Evolutionary conservation across 176 grass and related monocot species (phyloP), one percentile per base, ranked within the genome.

Genomic region (Musa schizocarpa): DNA sequence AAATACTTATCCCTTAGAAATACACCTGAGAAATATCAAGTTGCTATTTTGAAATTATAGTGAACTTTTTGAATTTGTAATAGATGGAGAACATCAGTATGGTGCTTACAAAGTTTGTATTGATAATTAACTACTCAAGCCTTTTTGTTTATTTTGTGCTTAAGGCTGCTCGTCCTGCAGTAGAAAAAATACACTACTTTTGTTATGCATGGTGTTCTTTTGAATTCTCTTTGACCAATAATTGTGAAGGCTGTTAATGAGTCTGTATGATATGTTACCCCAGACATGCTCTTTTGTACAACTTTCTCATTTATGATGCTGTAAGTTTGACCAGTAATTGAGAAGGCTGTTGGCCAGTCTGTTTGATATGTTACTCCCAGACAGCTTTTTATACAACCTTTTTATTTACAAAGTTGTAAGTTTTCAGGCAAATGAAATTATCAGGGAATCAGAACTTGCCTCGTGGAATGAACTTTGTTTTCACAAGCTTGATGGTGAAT

Each of bases 401-500:
- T 49, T 72, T 72, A 52, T 13, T 72, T 65, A 12, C 12, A 23
- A 65, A 78, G 53, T 50, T 81, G 82, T 64, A 85, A 83, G 72
- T 85, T 88, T 91, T 84, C 88, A 98, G 94, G 94, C 84, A 78
- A 89, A 87, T 81, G 88, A 93, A 73, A 86, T 98, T 64, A 43
- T 72, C 55, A 84, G 82, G 86, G 80, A 81, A 75, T 84, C 80
- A 34, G 74, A 89, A 74, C 63, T 26, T 83, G 56, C 56, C 77
- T 76, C 78, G 83, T 81, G 81, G 34, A 81, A 81, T 68, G 77
- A 82, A 56, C 72, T 84, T 72, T 56, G 52, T 79, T 85, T 81
- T 55, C 83, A 51, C 73, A 77, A 85, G 63, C 83, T 79, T 80
- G 69, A 89, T 68, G 74, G 74, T 78, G 81, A 78, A 76, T 93